These are phyloP conservation scores for Podospora bellae-mahoneyi DNA, from an alignment of 495 filamentous ascomycete genomes.

Conservation along the genomic window DNA sequence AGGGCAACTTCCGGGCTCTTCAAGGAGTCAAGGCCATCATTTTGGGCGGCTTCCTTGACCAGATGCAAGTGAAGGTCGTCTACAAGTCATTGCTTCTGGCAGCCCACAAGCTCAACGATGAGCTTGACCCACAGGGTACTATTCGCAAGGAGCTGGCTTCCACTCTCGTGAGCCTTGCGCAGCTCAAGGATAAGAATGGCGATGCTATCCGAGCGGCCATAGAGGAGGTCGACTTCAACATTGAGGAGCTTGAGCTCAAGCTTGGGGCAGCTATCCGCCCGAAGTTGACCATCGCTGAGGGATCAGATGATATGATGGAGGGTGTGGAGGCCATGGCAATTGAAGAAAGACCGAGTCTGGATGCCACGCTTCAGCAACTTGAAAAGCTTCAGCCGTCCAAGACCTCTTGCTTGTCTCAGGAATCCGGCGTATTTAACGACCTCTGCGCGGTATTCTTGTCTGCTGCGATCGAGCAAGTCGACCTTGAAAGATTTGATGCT, in stretches of 20 bases:
- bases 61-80: conserved; percentile 57
- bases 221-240: conserved; percentile 58
- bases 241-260: conserved; percentile 65
- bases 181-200: conserved; percentile 50
- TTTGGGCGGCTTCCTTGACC: conserved; percentile 55
- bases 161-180: conserved; percentile 58
- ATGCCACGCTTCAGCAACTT: conserved; percentile 24
- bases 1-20: conserved; percentile 55
- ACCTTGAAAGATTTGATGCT: conserved; percentile 55
- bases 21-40: conserved; percentile 59
- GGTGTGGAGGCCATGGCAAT: conserved; percentile 35
- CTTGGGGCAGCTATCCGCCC: conserved; percentile 62
- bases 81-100: conserved; percentile 60
- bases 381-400: conserved; percentile 40
- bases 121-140: conserved; percentile 44
- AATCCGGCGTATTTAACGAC: conserved; percentile 47
- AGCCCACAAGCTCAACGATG: conserved; percentile 51
- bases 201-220: conserved; percentile 58
- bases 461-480: conserved; percentile 47
- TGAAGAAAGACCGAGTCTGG: conserved; percentile 21
- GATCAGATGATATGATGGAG: conserved; percentile 54
- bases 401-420: conserved; percentile 47
- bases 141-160: conserved; percentile 61
- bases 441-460: conserved; percentile 63
- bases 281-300: conserved; percentile 31